phyloP scores from a whole-genome alignment of 805 yeast species.

The Hanseniaspora lachancei region DNA sequence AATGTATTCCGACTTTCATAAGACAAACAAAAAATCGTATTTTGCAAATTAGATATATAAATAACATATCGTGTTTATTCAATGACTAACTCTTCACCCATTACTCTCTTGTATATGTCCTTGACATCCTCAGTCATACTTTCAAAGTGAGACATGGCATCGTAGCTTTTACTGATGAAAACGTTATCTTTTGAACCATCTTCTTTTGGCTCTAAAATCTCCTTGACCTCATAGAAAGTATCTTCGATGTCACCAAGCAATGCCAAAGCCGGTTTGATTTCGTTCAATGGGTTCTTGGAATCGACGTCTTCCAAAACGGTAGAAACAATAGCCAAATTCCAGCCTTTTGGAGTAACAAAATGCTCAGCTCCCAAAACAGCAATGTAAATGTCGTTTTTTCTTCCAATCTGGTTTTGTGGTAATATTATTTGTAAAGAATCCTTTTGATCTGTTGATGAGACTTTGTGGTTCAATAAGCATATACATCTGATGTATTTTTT shows the following conservation, averaged over 20 bases:
- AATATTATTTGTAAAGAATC: conserved; percentile 90
- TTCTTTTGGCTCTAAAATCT: conserved; percentile 69
- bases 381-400: conserved; percentile 88
- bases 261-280: conserved; percentile 86
- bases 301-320: conserved; percentile 86
- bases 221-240: conserved; percentile 88
- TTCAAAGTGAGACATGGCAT: conserved; percentile 91
- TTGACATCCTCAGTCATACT: conserved; percentile 92
- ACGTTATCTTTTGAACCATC: conserved; percentile 74
- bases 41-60: too few species aligned
- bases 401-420: conserved; percentile 87
- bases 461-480: conserved; percentile 81
- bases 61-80: conserved; percentile 29
- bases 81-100: conserved; percentile 81
- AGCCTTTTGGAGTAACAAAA: conserved; percentile 78
- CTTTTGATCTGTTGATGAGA: conserved; percentile 65
- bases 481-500: conserved; percentile 34
- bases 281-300: conserved; percentile 52
- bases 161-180: conserved; percentile 78
- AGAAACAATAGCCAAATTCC: conserved; percentile 84
- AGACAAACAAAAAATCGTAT: neutral
- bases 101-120: conserved; percentile 80
- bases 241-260: conserved; percentile 68
- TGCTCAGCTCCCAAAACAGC: conserved; percentile 84
- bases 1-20: too few species aligned